Evolutionary conservation across 768 basidiomycete genomes (phyloP).

Genomic region (Phaeotremella skinneri): DNA sequence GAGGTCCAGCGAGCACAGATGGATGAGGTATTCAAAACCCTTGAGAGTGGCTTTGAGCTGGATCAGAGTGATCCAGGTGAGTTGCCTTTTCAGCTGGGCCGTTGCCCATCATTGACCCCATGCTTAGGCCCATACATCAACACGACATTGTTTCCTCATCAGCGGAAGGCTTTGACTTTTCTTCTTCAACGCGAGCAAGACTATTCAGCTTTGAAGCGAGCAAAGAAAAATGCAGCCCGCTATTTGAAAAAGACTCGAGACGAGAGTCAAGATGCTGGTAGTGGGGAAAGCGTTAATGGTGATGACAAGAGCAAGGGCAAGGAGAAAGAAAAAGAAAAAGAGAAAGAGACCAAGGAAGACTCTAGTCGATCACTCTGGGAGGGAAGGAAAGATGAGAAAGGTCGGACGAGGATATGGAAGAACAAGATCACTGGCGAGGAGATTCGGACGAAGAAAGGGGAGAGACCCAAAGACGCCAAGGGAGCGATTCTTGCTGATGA

Average conservation of each 20-base stretch:
- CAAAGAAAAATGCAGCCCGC: slow-evolving; percentile 40
- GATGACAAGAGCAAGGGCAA: slow-evolving; percentile 53
- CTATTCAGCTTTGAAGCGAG: slow-evolving; percentile 39
- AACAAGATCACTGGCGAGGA: slow-evolving; percentile 83
- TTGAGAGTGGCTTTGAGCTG: slow-evolving; percentile 83
- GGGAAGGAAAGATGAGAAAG: slow-evolving; percentile 48
- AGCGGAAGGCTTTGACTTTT: slow-evolving; percentile 96
- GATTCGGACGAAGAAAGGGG: slow-evolving; percentile 49
- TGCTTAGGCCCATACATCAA: slow-evolving; percentile 61
- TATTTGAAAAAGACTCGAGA: slow-evolving; percentile 19
- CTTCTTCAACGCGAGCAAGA: slow-evolving; percentile 76
- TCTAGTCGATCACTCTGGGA: slow-evolving; percentile 55
- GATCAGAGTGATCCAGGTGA: slow-evolving; percentile 79
- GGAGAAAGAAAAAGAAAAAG: slow-evolving; percentile 53
- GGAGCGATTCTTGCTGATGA: slow-evolving; percentile 95
- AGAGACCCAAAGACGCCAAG: slow-evolving; percentile 61
- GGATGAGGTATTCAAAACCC: slow-evolving; percentile 84
- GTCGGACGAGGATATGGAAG: slow-evolving; percentile 60
- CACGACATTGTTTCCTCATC: slow-evolving; percentile 90
- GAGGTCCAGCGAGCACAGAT: slow-evolving; percentile 91
- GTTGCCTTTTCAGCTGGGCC: slow-evolving; percentile 47
- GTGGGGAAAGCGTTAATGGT: slow-evolving; percentile 20
- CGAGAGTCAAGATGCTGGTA: slow-evolving; percentile 17
- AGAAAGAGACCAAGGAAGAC: slow-evolving; percentile 20
- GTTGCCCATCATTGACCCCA: slow-evolving; percentile 6